phyloP scores from a whole-genome alignment of 2,329 filamentous ascomycete species.

The Purpureocillium takamizusanense region DNA sequence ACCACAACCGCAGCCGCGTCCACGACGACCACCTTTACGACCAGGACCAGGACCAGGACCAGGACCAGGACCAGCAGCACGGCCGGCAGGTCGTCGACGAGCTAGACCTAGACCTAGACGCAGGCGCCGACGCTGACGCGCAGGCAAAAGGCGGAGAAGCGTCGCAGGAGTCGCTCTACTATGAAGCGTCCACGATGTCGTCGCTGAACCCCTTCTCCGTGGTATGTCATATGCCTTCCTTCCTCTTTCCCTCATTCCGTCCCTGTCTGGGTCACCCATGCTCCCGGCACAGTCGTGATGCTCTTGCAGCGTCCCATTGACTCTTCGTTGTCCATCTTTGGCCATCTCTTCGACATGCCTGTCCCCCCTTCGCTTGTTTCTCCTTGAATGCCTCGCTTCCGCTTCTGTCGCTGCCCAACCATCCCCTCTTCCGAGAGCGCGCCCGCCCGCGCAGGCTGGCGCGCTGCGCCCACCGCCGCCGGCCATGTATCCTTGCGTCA shows the following conservation, averaged over 20 bases:
- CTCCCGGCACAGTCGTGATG: neutral
- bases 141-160: slow-evolving; percentile 8
- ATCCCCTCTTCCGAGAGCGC: no score
- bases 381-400: neutral
- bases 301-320: no score
- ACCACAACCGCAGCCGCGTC: neutral
- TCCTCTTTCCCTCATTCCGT: neutral
- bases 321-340: no score
- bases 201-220: slow-evolving; percentile 43
- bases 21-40: slow-evolving; percentile 1
- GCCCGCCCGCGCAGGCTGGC: no score
- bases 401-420: slow-evolving; percentile 1
- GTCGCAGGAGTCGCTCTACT: slow-evolving; percentile 40
- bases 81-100: neutral
- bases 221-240: slow-evolving; percentile 29
- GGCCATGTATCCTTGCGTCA: slow-evolving; percentile 7
- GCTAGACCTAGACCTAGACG: slow-evolving; percentile 4
- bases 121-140: slow-evolving; percentile 12
- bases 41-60: neutral
- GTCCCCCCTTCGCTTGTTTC: neutral
- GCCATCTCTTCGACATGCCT: no score
- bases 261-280: no score
- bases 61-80: neutral
- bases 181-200: slow-evolving; percentile 49
- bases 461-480: slow-evolving; percentile 1